Conservation (phyloP, 2,329 filamentous ascomycete species). For the Cryphonectria parasitica region DNA sequence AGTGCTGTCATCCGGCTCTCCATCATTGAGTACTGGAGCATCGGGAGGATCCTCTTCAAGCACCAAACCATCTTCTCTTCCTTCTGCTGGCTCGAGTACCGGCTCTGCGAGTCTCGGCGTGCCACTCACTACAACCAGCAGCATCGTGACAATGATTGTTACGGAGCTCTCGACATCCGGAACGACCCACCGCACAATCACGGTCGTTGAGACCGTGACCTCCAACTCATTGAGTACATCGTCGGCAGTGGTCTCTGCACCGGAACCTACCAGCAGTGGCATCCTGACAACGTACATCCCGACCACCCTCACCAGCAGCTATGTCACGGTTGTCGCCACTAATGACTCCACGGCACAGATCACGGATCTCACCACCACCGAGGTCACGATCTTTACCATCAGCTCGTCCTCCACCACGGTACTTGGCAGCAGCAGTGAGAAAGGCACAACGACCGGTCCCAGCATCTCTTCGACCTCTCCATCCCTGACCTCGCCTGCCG, state of each 20-base stretch:
- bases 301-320: constrained; percentile 18
- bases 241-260: background rate
- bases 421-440: background rate
- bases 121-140: constrained; percentile 14
- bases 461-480: background rate
- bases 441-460: background rate
- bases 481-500: background rate
- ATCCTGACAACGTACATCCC: constrained; percentile 5
- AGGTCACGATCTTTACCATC: constrained; percentile 14
- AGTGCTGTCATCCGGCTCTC: background rate
- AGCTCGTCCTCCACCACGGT: constrained; percentile 4
- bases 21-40: background rate
- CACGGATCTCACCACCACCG: constrained; percentile 21
- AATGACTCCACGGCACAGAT: constrained; percentile 27
- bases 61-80: background rate
- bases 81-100: background rate
- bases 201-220: constrained; percentile 15
- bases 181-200: constrained; percentile 18
- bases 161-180: constrained; percentile 21
- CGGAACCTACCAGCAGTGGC: background rate
- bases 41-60: constrained; percentile 11
- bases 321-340: constrained; percentile 19
- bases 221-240: background rate
- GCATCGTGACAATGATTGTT: constrained; percentile 12
- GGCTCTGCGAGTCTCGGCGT: background rate